Conservation (phyloP, 176 grass and related monocot species). For the Alopecurus myosuroides region DNA sequence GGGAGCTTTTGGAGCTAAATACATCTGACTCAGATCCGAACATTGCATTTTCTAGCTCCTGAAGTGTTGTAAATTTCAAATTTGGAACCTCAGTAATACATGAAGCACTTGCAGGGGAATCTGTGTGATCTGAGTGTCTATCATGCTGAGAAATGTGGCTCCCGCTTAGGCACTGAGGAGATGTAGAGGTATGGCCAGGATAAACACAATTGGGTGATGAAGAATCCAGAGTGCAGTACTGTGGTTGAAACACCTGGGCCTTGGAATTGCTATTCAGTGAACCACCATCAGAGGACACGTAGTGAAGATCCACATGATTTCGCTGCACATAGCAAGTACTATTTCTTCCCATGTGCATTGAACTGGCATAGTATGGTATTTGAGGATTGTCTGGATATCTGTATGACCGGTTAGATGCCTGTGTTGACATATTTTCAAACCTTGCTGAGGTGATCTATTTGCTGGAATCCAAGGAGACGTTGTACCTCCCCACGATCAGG, state of each 20-base stretch:
- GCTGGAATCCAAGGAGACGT: neutral
- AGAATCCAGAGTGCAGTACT: slow-evolving; percentile 81
- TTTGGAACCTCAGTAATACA: slow-evolving; percentile 69
- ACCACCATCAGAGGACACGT: slow-evolving; percentile 40
- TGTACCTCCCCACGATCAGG: neutral
- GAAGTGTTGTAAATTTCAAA: slow-evolving; percentile 47
- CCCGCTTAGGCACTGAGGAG: slow-evolving; percentile 49
- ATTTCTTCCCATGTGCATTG: slow-evolving; percentile 1
- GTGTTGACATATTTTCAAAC: slow-evolving; percentile 35
- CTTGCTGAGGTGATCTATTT: slow-evolving; percentile 21
- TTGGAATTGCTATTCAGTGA: slow-evolving; percentile 28
- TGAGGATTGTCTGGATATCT: slow-evolving; percentile 35
- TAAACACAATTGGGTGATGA: slow-evolving; percentile 49
- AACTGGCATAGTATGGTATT: slow-evolving; percentile 30
- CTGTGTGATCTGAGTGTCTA: slow-evolving; percentile 52
- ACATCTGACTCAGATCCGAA: slow-evolving; percentile 62
- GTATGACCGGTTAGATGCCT: slow-evolving; percentile 37
- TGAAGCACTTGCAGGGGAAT: slow-evolving; percentile 71
- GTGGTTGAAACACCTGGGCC: slow-evolving; percentile 30
- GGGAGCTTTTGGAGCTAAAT: slow-evolving; percentile 34
- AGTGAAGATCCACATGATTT: slow-evolving; percentile 35
- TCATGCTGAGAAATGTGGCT: slow-evolving; percentile 73
- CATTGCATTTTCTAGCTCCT: slow-evolving; percentile 68
- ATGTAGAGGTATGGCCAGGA: slow-evolving; percentile 52
- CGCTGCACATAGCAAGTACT: slow-evolving; percentile 28